Evolutionary conservation across 2,329 filamentous ascomycete genomes (phyloP), one percentile per base, ranked within the genome.

Genomic region (Microdochium paspali): DNA sequence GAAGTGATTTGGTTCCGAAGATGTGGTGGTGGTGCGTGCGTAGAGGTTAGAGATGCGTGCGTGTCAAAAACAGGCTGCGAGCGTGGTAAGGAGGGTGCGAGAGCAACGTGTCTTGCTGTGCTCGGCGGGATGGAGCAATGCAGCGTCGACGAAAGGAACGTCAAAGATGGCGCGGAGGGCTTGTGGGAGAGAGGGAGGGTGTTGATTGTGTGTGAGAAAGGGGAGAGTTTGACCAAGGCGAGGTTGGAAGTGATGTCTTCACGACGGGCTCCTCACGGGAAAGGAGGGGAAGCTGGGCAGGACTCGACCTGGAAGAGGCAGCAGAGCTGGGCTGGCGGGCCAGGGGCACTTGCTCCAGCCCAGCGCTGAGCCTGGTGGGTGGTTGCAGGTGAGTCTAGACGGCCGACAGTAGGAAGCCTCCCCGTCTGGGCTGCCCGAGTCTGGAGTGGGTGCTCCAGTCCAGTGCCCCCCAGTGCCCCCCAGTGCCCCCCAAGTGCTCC

Each of bases 1-100:
- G 44, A 56, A 56, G 53, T n/a, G n/a, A n/a, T n/a, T 51, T 54
- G 51, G 49, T 50, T 55, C 50, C 47, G 46, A 54, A 46, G 46
- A 49, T 50, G 49, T 47, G 53, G n/a, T 35, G 31, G 10, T 9
- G n/a, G 6, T 35, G 10, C 18, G 31, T 15, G 31, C 10, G 31
- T 35, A 12, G 31, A 35, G 31, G 10, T 12, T 12, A 6, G 31
- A 18, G 10, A 5, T 35, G 31, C 31, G 31, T 35, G n/a, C 10
- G 31, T 35, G 31, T 15, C 31, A 18, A 35, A 35, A 18, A 21
- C 26, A 28, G 26, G 26, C 26, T 28, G 26, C 15, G 13, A 21
- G 35, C 35, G 35, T 40, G 35, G 18, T 40, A 40, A 40, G 35
- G 35, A 40, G 35, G 35, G 35, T 40, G 35, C 35, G 18, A n/a